Base-by-base conservation (phyloP, 1,284 basidiomycete genomes). In the Clitocybe nebularis region DNA sequence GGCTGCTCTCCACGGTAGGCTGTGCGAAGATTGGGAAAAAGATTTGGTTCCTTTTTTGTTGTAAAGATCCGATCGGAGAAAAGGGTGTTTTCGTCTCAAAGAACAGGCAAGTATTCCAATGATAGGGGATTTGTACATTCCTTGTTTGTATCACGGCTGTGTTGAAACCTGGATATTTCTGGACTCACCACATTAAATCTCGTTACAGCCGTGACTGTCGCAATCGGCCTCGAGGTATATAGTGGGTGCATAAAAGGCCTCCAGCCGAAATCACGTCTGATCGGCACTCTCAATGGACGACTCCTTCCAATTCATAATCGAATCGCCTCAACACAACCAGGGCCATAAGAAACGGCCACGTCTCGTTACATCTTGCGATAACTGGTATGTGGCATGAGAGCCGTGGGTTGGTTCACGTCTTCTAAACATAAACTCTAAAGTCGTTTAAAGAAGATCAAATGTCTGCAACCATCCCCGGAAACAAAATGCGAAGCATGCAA, bases 391-490 rank as follows among this genome's bases (percentile, higher is more conserved):
- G 20, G 13, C 37, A 5, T 36, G 17, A 42, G 25, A 25, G 41
- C 39, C 36, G 9, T 36, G 41, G 34, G 42, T 14, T 22, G 42
- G 34, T 40, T 26, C 38, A 34, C 35, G 46, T 46, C 30, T 32
- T 28, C 37, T 47, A 29, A 53, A 47, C 46, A 46, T 36, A 50
- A 48, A 50, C 23, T 47, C 45, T 46, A 23, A 60, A 89, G 86
- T 63, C 87, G 86, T 56, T 63, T 86, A 52, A 89, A 89, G 69
- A 89, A 89, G 66, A 85, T 89, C 50, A 89, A 89, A 59, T 89
- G 86, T 62, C 70, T 85, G 10, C 84, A 88, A 54, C 69, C 76
- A 13, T 70, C 74, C 19, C 74, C 77, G 38, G 79, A 81, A 50
- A 59, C 74, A 29, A 77, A 78, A 50, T 89, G 86, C 58, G 85